These are phyloP conservation scores for Rhodotorula sp. DNA, from an alignment of 1,284 basidiomycete genomes.

Conservation along the genomic window DNA sequence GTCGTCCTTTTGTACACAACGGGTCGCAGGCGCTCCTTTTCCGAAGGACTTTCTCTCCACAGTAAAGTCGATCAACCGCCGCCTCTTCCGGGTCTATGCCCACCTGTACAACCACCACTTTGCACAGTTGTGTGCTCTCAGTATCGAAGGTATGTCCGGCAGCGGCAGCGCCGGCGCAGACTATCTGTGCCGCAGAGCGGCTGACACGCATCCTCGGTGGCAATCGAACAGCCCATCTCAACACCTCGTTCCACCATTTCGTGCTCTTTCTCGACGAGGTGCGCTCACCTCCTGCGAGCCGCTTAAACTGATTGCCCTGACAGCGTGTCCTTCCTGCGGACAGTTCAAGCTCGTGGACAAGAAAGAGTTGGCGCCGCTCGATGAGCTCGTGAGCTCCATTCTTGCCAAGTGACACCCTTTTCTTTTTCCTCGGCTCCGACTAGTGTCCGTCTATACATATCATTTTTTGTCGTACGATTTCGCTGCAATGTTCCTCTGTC, in stretches of 20 bases:
- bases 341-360: conserved; percentile 96
- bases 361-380: conserved; percentile 91
- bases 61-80: conserved; percentile 84
- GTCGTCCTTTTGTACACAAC: neutral
- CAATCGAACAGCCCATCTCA: conserved; percentile 76
- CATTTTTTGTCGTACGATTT: neutral
- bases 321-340: conserved; percentile 4
- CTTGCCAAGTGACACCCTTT: conserved; percentile 49
- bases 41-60: conserved; percentile 86
- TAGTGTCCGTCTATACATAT: neutral
- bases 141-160: conserved; percentile 80
- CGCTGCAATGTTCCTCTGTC: too few species aligned
- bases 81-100: conserved; percentile 95
- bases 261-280: conserved; percentile 71
- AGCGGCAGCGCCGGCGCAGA: too few species aligned
- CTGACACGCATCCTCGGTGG: neutral
- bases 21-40: conserved; percentile 74
- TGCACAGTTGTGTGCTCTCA: conserved; percentile 95
- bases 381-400: conserved; percentile 95
- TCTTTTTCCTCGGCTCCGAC: neutral
- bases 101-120: conserved; percentile 99
- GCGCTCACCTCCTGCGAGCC: neutral
- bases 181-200: neutral
- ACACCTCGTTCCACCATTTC: conserved; percentile 98
- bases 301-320: neutral